Percentiles rank a stretch among this genome's conserved stretches.
phyloP scores from a whole-genome alignment of 2,329 filamentous ascomycete genomes.

The Paraconiothyrium brasiliense region DNA sequence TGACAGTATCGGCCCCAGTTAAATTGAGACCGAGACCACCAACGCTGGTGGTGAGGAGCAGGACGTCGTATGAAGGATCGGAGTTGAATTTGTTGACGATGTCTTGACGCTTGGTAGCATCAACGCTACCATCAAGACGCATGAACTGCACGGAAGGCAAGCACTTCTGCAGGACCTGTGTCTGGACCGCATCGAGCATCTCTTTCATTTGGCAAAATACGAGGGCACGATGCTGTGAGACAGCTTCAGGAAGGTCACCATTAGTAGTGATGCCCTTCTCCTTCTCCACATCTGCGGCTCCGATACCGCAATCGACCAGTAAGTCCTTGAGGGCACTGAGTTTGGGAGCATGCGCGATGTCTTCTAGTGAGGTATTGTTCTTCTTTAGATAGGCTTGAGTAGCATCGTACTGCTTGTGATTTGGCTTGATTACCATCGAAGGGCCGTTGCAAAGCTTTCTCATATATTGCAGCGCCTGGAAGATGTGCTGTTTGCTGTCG shows the following conservation, averaged over 20 bases:
- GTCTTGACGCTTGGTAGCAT: constrained; percentile 91
- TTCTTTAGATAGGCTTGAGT: constrained; percentile 82
- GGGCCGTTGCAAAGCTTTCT: constrained; percentile 98
- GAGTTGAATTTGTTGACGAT: constrained; percentile 99
- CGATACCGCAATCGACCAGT: constrained; percentile 98
- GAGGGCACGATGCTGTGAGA: constrained; percentile 93
- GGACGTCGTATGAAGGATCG: constrained; percentile 93
- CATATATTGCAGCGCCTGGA: constrained; percentile 99
- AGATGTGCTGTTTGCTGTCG: constrained; percentile 96
- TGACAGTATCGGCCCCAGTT: constrained; percentile 97
- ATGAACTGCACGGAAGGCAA: constrained; percentile 93
- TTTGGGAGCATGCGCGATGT: constrained; percentile 90
- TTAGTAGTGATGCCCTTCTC: constrained; percentile 56
- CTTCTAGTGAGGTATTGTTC: constrained; percentile 83
- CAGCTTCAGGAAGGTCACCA: constrained; percentile 76
- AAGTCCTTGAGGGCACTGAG: constrained; percentile 88
- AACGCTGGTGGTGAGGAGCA: constrained; percentile 93
- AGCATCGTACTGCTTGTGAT: constrained; percentile 87
- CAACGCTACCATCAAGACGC: constrained; percentile 91
- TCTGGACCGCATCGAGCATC: constrained; percentile 99
- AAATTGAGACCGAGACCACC: constrained; percentile 94
- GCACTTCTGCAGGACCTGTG: constrained; percentile 87
- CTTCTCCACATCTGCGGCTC: constrained; percentile 60
- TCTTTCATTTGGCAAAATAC: constrained; percentile 99
- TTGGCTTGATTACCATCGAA: constrained; percentile 93